phyloP scores from a whole-genome alignment of 257 asterid genomes.

The Handroanthus guayacan region DNA sequence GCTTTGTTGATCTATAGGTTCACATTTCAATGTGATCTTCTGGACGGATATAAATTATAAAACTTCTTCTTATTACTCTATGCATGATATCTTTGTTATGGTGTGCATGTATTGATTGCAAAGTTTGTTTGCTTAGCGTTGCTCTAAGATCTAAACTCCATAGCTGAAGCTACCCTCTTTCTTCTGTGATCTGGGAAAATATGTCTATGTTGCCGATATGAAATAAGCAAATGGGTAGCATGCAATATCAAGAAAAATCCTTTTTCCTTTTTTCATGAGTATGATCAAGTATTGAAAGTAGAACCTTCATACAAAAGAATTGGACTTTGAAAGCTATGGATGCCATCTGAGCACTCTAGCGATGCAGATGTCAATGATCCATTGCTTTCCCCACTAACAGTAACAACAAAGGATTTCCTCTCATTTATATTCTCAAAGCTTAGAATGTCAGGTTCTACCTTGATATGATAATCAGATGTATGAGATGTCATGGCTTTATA shows the following conservation, averaged over 20 bases:
- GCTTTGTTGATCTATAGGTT: background rate
- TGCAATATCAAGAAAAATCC: background rate
- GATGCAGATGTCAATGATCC: background rate
- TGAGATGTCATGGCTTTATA: constrained; percentile 1
- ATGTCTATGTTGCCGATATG: background rate
- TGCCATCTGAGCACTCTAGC: constrained; percentile 27
- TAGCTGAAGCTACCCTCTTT: too few relatives aligned
- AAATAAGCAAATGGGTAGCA: background rate
- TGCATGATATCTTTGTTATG: background rate
- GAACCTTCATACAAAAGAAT: constrained; percentile 9
- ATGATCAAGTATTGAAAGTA: background rate
- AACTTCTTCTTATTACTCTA: background rate
- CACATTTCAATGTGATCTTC: background rate
- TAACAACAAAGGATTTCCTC: constrained; percentile 22
- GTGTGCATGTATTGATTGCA: background rate
- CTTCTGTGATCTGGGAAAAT: background rate
- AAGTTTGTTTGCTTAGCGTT: background rate
- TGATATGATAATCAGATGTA: background rate
- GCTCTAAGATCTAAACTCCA: background rate
- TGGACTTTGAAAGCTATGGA: constrained; percentile 28
- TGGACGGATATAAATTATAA: background rate
- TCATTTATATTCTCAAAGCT: constrained; percentile 15
- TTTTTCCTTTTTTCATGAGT: background rate
- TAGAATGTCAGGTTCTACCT: constrained; percentile 12
- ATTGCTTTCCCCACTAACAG: background rate